Evolutionary conservation across 495 filamentous ascomycete species (phyloP).

Genomic region (Zalerion maritima): DNA sequence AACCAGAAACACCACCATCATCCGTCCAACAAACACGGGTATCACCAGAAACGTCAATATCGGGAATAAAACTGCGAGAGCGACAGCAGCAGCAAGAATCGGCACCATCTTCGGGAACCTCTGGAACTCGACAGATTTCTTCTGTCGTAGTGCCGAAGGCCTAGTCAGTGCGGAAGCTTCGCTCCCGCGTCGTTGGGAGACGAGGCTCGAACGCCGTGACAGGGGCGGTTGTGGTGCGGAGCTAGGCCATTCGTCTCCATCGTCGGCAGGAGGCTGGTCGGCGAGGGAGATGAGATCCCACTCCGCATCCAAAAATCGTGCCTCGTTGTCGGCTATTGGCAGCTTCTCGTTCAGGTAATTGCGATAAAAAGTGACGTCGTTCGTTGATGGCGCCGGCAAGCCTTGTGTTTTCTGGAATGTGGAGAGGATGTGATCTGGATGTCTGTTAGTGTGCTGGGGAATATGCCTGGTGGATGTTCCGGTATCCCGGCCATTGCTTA

Average conservation of each 20-base stretch:
- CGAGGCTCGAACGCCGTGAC: conserved; percentile 2
- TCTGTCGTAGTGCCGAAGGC: neutral
- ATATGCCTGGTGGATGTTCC: conserved; percentile 1
- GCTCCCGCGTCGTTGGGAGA: too few relatives aligned
- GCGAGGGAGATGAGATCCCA: conserved; percentile 50
- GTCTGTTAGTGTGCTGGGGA: conserved; percentile 3
- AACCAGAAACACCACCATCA: conserved; percentile 33
- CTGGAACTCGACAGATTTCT: conserved; percentile 11
- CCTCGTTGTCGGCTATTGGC: conserved; percentile 52
- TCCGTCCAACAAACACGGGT: conserved; percentile 37
- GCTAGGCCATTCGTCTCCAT: conserved; percentile 4
- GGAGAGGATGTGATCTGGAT: conserved; percentile 50
- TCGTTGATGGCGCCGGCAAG: conserved; percentile 37
- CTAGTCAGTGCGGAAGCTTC: too few relatives aligned
- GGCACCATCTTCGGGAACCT: conserved; percentile 21
- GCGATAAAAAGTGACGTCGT: conserved; percentile 50
- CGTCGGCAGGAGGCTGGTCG: conserved; percentile 3
- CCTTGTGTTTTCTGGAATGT: conserved; percentile 46
- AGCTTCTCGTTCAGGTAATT: conserved; percentile 45
- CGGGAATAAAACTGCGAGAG: conserved; percentile 40
- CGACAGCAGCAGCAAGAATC: conserved; percentile 35
- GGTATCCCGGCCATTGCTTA: conserved; percentile 34
- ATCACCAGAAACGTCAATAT: conserved; percentile 43
- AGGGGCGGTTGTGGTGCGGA: too few relatives aligned
- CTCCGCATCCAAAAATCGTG: conserved; percentile 48